Evolutionary conservation across 2,329 filamentous ascomycete genomes (phyloP).

Genomic region (Colletotrichum lupini): DNA sequence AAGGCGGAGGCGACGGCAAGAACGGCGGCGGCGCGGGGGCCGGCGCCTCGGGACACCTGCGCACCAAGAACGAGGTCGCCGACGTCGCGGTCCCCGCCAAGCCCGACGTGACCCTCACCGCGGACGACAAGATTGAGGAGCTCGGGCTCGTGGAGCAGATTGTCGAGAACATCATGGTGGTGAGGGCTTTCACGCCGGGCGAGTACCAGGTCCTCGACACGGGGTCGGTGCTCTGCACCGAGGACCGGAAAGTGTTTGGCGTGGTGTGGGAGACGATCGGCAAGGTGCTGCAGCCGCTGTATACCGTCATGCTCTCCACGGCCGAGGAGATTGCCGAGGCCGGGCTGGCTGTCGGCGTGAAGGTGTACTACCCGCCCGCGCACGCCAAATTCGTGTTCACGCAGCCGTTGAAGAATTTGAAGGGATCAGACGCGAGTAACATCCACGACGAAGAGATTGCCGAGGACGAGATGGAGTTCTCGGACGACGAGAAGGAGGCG

Average conservation of each 20-base stretch:
- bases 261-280: slow-evolving; percentile 88
- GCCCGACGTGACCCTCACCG: slow-evolving; percentile 81
- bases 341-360: slow-evolving; percentile 74
- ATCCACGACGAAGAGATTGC: slow-evolving; percentile 91
- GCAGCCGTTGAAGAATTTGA: slow-evolving; percentile 79
- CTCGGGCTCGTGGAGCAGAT: slow-evolving; percentile 81
- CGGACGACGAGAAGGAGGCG: slow-evolving; percentile 93
- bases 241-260: slow-evolving; percentile 81
- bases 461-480: slow-evolving; percentile 92
- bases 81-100: slow-evolving; percentile 72
- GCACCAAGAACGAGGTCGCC: slow-evolving; percentile 83
- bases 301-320: slow-evolving; percentile 81
- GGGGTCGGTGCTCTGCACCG: slow-evolving; percentile 84
- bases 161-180: slow-evolving; percentile 81
- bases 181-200: slow-evolving; percentile 82
- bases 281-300: slow-evolving; percentile 85
- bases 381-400: slow-evolving; percentile 91
- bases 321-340: slow-evolving; percentile 74
- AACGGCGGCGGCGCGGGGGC: slow-evolving; percentile 38
- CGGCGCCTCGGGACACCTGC: slow-evolving; percentile 62
- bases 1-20: slow-evolving; percentile 55
- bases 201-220: slow-evolving; percentile 87
- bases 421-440: slow-evolving; percentile 94
- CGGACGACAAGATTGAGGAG: slow-evolving; percentile 80
- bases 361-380: slow-evolving; percentile 81